These are phyloP conservation scores for Pichia cactophila DNA, from an alignment of 1,139 yeast species.

Conservation along the genomic window DNA sequence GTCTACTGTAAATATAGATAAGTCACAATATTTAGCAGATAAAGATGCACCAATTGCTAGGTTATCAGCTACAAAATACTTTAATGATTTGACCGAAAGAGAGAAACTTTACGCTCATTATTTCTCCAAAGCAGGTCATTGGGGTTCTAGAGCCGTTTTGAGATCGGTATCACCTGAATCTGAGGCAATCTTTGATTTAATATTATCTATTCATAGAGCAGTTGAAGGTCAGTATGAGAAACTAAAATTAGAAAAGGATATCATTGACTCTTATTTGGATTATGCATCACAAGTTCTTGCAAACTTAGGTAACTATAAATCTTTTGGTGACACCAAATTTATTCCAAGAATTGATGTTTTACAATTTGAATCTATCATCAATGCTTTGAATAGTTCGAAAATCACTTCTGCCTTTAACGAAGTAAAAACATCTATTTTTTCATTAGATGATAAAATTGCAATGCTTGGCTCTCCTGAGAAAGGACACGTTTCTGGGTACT, in stretches of 20 bases:
- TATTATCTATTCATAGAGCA: slow-evolving; percentile 47
- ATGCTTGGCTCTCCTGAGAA: slow-evolving; percentile 72
- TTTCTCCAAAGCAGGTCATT: slow-evolving; percentile 73
- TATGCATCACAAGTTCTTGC: slow-evolving; percentile 74
- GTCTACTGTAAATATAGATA: slow-evolving; percentile 15
- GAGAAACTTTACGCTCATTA: slow-evolving; percentile 72
- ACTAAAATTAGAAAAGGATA: slow-evolving; percentile 28
- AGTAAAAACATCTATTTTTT: slow-evolving; percentile 45
- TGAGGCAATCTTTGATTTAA: slow-evolving; percentile 63
- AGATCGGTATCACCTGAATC: slow-evolving; percentile 83
- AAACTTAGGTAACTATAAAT: slow-evolving; percentile 80
- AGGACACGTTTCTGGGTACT: slow-evolving; percentile 72
- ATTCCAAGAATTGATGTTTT: slow-evolving; percentile 51
- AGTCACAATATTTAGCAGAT: slow-evolving; percentile 33
- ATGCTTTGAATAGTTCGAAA: slow-evolving; percentile 33
- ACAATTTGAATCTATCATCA: slow-evolving; percentile 43
- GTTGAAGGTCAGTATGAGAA: slow-evolving; percentile 47
- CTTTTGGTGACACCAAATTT: slow-evolving; percentile 84
- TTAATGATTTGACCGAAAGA: slow-evolving; percentile 42
- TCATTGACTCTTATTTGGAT: slow-evolving; percentile 51
- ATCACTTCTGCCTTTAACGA: slow-evolving; percentile 35
- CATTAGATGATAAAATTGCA: slow-evolving; percentile 39
- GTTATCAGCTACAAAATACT: slow-evolving; percentile 37
- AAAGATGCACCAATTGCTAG: slow-evolving; percentile 41
- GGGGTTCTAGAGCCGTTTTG: slow-evolving; percentile 72